A percentile compares a stretch with the other conserved stretches of the same genome.
These are phyloP conservation scores for Ophiostoma angusticollis DNA, from an alignment of 2,329 filamentous ascomycete species.

Conservation along the genomic window DNA sequence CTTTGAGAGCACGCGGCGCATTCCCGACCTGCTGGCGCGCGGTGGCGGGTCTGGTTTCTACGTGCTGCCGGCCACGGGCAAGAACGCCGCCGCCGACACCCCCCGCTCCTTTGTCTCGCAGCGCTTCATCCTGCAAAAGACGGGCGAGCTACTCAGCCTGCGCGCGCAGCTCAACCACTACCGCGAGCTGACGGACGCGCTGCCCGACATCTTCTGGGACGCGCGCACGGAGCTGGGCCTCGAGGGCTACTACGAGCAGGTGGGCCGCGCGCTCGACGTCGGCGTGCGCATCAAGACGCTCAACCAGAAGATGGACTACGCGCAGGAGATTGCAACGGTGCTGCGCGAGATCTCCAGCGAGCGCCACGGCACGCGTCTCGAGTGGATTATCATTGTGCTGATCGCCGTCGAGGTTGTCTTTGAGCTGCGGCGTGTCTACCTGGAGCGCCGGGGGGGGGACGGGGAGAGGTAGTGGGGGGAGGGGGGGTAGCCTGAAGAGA, in stretches of 20 bases:
- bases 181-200: constrained; percentile 85
- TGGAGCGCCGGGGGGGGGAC: constrained; percentile 8
- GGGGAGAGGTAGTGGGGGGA: neutral
- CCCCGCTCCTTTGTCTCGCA: constrained; percentile 55
- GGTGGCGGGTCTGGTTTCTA: no score
- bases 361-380: constrained; percentile 74
- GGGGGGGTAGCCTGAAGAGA: neutral
- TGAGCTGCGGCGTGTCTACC: constrained; percentile 61
- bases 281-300: constrained; percentile 79
- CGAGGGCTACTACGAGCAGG: constrained; percentile 90
- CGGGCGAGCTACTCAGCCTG: constrained; percentile 78
- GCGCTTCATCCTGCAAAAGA: constrained; percentile 80
- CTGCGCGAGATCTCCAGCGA: constrained; percentile 80
- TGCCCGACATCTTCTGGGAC: constrained; percentile 97
- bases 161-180: constrained; percentile 93
- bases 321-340: constrained; percentile 85
- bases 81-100: neutral
- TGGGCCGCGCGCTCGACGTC: constrained; percentile 81
- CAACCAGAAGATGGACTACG: constrained; percentile 97
- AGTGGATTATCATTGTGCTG: constrained; percentile 91
- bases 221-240: constrained; percentile 75
- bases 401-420: constrained; percentile 89
- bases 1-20: constrained; percentile 72
- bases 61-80: no score
- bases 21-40: constrained; percentile 63